Evolutionary conservation across 2,329 filamentous ascomycete genomes (phyloP), one percentile per base, ranked within the genome.

Genomic region (Penicillium sp.): DNA sequence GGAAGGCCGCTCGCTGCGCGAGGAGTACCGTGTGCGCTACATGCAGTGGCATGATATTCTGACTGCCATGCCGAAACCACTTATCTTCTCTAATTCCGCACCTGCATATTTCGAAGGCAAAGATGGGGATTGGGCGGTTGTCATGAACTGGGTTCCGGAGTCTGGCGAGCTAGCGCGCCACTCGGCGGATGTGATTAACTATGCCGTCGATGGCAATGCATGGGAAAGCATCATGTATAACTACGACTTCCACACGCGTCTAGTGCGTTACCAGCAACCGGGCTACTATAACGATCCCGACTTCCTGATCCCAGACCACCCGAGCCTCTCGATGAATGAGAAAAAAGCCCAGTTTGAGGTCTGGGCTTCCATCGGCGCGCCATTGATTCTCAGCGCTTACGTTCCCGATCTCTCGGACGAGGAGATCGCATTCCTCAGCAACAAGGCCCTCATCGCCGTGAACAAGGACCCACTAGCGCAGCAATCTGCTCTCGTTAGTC

Each of bases 221-320:
- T 81, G 79, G 79, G 71, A 76, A 31, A 79, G 77, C 56, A 73
- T 82, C 53, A 74, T 78, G 70, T 72, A 71, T 57, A 82, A 82
- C 59, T 81, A 80, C 55, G 70, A 70, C 35, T 76, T 75, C 54
- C 67, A 79, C 48, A 68, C 74, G 7, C 70, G 73, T n/a, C 63
- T 80, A 1, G 70, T 74, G 14, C 72, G 77, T 36, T 68, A 82
- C 77, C 62, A 66, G 77, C 36, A 78, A 75, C 70, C 73, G 67
- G 55, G 78, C 68, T 55, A 75, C 70, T 55, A 78, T 74, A 79
- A 78, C 38, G 80, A 84, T 54, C 73, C 74, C 12, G 79, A 82
- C 51, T 80, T 81, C 67, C 69, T 67, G 53, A 78, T 81, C 59
- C 70, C 81, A 3, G 80, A 81, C 45, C 80, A 82, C 59, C 75